phyloP scores from a whole-genome alignment of 2,329 filamentous ascomycete species.

The Fusarium succisae region DNA sequence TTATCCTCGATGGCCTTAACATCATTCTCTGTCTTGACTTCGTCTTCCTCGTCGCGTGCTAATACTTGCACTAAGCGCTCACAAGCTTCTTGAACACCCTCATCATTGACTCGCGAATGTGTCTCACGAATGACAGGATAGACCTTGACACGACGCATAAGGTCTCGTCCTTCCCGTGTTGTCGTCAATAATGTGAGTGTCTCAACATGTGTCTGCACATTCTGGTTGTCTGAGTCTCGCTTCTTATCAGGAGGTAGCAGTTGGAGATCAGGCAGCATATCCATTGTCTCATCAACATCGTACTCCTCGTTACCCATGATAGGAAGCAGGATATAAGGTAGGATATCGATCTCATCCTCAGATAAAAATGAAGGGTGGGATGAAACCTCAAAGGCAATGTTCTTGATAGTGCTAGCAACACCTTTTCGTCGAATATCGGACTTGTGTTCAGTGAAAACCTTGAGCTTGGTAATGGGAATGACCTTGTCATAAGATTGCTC shows the following conservation, averaged over 20 bases:
- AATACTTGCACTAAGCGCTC: slow-evolving; percentile 91
- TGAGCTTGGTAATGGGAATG: slow-evolving; percentile 90
- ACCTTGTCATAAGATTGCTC: slow-evolving; percentile 81
- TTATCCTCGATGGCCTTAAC: slow-evolving; percentile 46
- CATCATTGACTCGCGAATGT: slow-evolving; percentile 80
- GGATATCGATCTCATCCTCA: slow-evolving; percentile 77
- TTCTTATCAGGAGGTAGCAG: slow-evolving; percentile 89
- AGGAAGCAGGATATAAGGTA: slow-evolving; percentile 89
- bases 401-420: slow-evolving; percentile 97
- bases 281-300: slow-evolving; percentile 82
- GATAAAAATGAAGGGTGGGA: slow-evolving; percentile 77
- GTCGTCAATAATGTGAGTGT: slow-evolving; percentile 86
- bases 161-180: slow-evolving; percentile 77
- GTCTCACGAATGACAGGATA: slow-evolving; percentile 91
- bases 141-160: slow-evolving; percentile 79
- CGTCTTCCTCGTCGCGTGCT: slow-evolving; percentile 77
- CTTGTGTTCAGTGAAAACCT: slow-evolving; percentile 91
- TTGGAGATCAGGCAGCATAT: slow-evolving; percentile 91
- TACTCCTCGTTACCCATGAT: slow-evolving; percentile 91
- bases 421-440: slow-evolving; percentile 86
- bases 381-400: slow-evolving; percentile 83
- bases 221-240: slow-evolving; percentile 78
- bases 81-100: slow-evolving; percentile 83
- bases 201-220: slow-evolving; percentile 88
- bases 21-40: slow-evolving; percentile 47